Evolutionary conservation across 2,329 filamentous ascomycete species (phyloP), one percentile per base, ranked within the genome.

Genomic region (Calonectria hongkongensis): DNA sequence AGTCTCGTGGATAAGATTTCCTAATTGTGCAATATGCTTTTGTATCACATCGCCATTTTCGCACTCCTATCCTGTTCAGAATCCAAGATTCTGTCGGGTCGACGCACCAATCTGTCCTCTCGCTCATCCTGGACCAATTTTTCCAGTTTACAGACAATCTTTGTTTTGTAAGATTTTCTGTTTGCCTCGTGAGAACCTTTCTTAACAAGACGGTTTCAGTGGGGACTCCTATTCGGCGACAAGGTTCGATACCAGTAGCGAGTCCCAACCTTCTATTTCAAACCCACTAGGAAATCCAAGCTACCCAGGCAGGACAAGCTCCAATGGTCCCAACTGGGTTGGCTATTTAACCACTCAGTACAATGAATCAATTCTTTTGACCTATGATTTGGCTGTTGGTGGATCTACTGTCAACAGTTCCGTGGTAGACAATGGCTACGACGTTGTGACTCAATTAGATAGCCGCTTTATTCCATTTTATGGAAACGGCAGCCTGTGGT

Each of bases 321-420:
- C 51, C 10, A 58, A 58, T 33, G 66, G 66, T 2, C 54, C 41
- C 28, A 68, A 68, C 27, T 68, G 66, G 66, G 54, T 62, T 15
- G 66, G 47, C 15, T 62, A 39, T 47, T 21, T 62, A 13, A 48
- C 54, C 1, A 28, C 47, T 28, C 27, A 58, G 18, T 68, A 60
- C 25, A 62, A 68, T 18, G 9, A 48, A 18, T 68, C 66, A 7
- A 16, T 30, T 28, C 10, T 58, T 25, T n/a, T 68, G 0, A 60
- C 66, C 13, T 68, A 62, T 18, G 43, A 68, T 33, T 30, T 68
- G 13, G 54, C 66, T 12, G 41, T 48, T 7, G 30, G 66, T 21
- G 54, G 66, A 28, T 39, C 54, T 13, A 68, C 66, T 6, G 43
- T 68, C 5, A 41, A 68, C 2, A 41, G 16, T 15, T 25, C 43